Conservation (phyloP, 2,329 filamentous ascomycete species). For the Penicillium vulpinum region DNA sequence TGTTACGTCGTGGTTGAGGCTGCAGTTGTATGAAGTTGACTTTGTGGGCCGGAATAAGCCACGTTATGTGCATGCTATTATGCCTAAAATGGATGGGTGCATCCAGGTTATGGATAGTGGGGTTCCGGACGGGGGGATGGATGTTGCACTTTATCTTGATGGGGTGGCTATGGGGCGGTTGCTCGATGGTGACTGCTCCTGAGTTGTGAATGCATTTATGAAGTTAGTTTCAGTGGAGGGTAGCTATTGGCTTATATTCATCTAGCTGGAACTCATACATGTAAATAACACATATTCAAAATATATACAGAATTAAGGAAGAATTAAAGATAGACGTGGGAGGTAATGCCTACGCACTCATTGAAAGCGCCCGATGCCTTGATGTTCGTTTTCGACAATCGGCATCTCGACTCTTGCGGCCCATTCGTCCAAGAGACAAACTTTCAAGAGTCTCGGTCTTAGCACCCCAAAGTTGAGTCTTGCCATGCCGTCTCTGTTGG, state of each 20-base stretch:
- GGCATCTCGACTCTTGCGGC: slow-evolving; percentile 38
- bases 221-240: background rate
- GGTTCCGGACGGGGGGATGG: slow-evolving; percentile 14
- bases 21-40: slow-evolving; percentile 38
- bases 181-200: background rate
- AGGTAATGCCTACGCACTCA: slow-evolving; percentile 12
- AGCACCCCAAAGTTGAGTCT: slow-evolving; percentile 35
- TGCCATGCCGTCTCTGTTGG: slow-evolving; percentile 29
- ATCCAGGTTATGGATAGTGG: slow-evolving; percentile 44
- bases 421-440: slow-evolving; percentile 40
- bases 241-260: background rate
- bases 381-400: slow-evolving; percentile 19
- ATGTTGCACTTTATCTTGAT: slow-evolving; percentile 19
- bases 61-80: slow-evolving; percentile 45
- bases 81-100: slow-evolving; percentile 47
- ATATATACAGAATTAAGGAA: background rate
- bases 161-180: background rate
- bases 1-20: slow-evolving; percentile 46
- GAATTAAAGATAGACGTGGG: background rate
- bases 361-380: slow-evolving; percentile 21
- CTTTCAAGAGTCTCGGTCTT: slow-evolving; percentile 42
- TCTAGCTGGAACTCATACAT: background rate
- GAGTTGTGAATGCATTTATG: background rate
- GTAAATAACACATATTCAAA: background rate
- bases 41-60: slow-evolving; percentile 35